These are phyloP conservation scores for Myriosclerotinia scirpicola DNA, from an alignment of 2,329 filamentous ascomycete species.

Conservation along the genomic window DNA sequence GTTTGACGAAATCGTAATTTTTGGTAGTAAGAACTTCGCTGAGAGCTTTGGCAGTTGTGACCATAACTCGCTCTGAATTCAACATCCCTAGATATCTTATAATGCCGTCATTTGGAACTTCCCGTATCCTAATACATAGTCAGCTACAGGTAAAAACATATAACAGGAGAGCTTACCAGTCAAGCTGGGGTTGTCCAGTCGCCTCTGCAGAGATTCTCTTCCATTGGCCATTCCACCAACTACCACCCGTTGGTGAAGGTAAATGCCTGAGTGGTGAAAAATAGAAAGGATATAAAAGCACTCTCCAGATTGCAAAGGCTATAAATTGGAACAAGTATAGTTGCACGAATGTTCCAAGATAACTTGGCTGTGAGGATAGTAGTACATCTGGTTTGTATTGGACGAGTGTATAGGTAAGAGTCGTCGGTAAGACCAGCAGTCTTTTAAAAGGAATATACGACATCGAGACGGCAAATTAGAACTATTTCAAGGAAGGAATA, in stretches of 20 bases:
- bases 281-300: conserved; percentile 57
- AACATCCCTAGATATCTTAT: conserved; percentile 64
- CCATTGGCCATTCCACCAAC: conserved; percentile 50
- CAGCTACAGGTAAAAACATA: not conserved
- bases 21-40: conserved; percentile 68
- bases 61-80: conserved; percentile 62
- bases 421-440: conserved; percentile 31
- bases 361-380: conserved; percentile 36
- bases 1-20: conserved; percentile 70
- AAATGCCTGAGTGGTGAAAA: conserved; percentile 59
- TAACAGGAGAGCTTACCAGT: conserved; percentile 39
- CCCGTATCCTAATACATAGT: conserved; percentile 50
- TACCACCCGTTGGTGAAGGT: conserved; percentile 49
- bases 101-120: conserved; percentile 65
- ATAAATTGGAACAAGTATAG: conserved; percentile 44
- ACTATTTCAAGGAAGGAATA: not conserved
- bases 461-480: conserved; percentile 23
- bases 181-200: conserved; percentile 42
- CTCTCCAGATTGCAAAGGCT: conserved; percentile 43
- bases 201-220: conserved; percentile 42
- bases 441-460: conserved; percentile 34
- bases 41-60: conserved; percentile 63
- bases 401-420: conserved; percentile 32
- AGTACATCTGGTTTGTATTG: conserved; percentile 32
- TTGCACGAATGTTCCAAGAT: conserved; percentile 44